A percentile compares a stretch with the other conserved stretches of the same genome.
Conservation (phyloP, 2,329 filamentous ascomycete genomes). For the Talaromyces sp. region DNA sequence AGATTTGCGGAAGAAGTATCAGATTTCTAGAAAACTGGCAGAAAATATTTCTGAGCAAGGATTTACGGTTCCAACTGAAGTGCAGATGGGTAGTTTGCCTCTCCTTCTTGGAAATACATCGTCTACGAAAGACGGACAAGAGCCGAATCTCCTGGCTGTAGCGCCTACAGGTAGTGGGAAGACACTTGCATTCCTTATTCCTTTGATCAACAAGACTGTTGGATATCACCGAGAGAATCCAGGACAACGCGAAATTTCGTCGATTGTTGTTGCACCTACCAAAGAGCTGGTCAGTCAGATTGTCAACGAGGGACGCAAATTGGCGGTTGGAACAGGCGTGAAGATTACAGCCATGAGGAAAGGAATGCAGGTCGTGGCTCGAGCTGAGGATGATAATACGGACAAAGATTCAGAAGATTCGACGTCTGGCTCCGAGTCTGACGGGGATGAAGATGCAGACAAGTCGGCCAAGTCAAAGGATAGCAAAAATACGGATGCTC, state of each 20-base stretch:
- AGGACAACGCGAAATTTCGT: conserved; percentile 59
- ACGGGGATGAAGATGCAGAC: conserved; percentile 32
- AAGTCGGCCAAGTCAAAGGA: conserved; percentile 27
- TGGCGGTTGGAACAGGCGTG: conserved; percentile 72
- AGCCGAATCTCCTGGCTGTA: conserved; percentile 77
- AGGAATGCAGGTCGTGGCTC: conserved; percentile 66
- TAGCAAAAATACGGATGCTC: conserved; percentile 40
- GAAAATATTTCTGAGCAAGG: conserved; percentile 81
- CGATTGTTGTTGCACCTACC: conserved; percentile 73
- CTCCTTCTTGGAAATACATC: conserved; percentile 60
- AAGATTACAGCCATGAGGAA: conserved; percentile 81
- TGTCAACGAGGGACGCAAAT: conserved; percentile 75
- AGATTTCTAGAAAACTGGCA: conserved; percentile 68
- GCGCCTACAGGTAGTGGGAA: conserved; percentile 97
- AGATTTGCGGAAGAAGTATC: conserved; percentile 67
- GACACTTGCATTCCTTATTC: conserved; percentile 88
- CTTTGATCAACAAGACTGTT: conserved; percentile 73
- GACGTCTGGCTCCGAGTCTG: conserved; percentile 38
- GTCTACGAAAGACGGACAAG: conserved; percentile 28
- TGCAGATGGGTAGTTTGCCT: conserved; percentile 83
- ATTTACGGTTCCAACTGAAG: conserved; percentile 85
- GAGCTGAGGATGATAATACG: conserved; percentile 41
- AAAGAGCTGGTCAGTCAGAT: conserved; percentile 80
- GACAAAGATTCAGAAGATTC: conserved; percentile 17
- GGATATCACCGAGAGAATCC: conserved; percentile 50